Evolutionary conservation across 148 eudicot species (phyloP), one percentile per base, ranked within the genome.

Genomic region (Rheum nobile): DNA sequence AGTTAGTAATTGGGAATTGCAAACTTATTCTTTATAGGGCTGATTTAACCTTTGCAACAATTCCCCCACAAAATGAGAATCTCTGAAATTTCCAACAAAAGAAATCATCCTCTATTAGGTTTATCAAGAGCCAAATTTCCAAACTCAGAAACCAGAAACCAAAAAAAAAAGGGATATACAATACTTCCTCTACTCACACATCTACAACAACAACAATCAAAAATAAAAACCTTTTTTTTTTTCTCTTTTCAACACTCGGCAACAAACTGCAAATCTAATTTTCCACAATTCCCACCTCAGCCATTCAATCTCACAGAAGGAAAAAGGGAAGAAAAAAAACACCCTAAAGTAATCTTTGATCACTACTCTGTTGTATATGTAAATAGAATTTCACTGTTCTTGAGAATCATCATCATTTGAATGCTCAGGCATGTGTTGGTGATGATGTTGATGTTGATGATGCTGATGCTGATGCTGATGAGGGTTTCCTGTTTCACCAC

Each of bases 381-480:
- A 59, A 59, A 29, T 14, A 59, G 63, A 59, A 59, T 12, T 29
- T 83, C 61, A 83, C 74, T 80, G 79, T 28, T 83, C 92, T 84
- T 89, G 86, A 77, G 93, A 90, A 81, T 92, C 81, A 74, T 92
- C 81, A 74, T 81, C 71, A 24, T 69, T 69, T 69, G 83, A 83
- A 77, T 85, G 86, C 26, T 95, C 71, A 39, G 87, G 75, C 52
- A 71, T 77, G 67, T 82, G 89, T n/a, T 83, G 81, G 4, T 79
- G 85, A 29, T 84, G 81, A 4, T 80, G 81, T 21, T 83, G 85
- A 12, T 78, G 70, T n/a, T 52, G 9, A 28, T 52, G 52, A 16
- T 47, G 63, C 28, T 22, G 63, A 24, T 84, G 88, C 11, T 82
- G 81, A 7, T 79, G 85, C 22, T 84, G 81, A 4, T 79, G 81